Evolutionary conservation across 208 protist genomes (phyloP), one percentile per base, ranked within the genome.

Genomic region (Leishmania turanica): DNA sequence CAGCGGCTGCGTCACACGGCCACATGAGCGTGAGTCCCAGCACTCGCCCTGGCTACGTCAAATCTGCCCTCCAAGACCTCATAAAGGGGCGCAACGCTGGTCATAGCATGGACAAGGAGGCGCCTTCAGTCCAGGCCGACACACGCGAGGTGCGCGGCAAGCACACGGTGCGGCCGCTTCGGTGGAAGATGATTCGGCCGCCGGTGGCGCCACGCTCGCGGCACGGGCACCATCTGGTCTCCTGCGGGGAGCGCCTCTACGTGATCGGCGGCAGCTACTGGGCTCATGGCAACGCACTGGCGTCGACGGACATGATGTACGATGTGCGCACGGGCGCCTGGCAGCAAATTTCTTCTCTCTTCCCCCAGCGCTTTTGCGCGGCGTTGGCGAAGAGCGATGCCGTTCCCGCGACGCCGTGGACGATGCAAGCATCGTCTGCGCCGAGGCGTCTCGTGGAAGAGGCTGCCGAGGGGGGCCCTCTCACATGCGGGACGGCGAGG

Each of bases 181-280:
- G 79, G 34, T 93, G 90, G 88, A 72, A 80, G 37, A 6, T 17
- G 27, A 53, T 93, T 2, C 75, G 82, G 5, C 83, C 82, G 13
- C 34, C 31, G 34, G 83, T 90, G 27, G 85, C 80, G 24, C 88
- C 90, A 3, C 85, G 87, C 71, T 85, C 79, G 0, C 88, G 92
- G 8, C 90, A 93, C 75, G 92, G 92, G 4, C 89, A 95, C 66
- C 79, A 87, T 40, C 90, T 95, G 54, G 70, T 95, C 13, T 91
- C 81, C 60, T 87, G 75, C 45, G 84, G 77, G 51, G 53, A 86
- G 34, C 69, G 76, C 34, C 72, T 93, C 27, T 95, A 89, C 74
- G 75, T 93, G 42, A 76, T 92, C 3, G 89, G 90, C 37, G 90
- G 92, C 15, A 82, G 84, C 54, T 92, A 92, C 85, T 93, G 91